Percentiles rank a stretch among this genome's conserved stretches.
These are phyloP conservation scores for Stromatinia cepivora DNA, from an alignment of 2,329 filamentous ascomycete genomes.

Conservation along the genomic window DNA sequence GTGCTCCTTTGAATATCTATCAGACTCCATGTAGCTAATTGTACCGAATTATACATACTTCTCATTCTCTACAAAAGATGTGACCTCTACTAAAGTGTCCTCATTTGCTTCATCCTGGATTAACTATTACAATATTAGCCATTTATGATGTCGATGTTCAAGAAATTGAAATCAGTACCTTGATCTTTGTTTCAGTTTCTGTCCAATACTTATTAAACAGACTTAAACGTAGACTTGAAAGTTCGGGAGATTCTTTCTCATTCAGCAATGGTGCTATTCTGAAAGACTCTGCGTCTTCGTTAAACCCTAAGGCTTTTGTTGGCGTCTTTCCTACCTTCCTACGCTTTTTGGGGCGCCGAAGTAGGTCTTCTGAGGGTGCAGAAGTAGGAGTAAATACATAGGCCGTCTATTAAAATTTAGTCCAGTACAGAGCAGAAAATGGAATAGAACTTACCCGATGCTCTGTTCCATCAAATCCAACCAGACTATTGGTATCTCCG, in stretches of 20 bases:
- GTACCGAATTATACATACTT: slow-evolving; percentile 14
- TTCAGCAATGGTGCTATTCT: slow-evolving; percentile 55
- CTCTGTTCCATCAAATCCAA: slow-evolving; percentile 38
- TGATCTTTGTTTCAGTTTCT: slow-evolving; percentile 61
- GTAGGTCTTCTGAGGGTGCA: slow-evolving; percentile 28
- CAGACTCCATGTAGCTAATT: not conserved
- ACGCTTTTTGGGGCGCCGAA: slow-evolving; percentile 41
- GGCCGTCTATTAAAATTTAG: slow-evolving; percentile 38
- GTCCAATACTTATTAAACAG: slow-evolving; percentile 66
- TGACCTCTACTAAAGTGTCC: slow-evolving; percentile 59
- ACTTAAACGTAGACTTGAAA: slow-evolving; percentile 54
- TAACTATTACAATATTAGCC: slow-evolving; percentile 46
- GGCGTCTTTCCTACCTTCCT: slow-evolving; percentile 39
- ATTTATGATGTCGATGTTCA: not conserved
- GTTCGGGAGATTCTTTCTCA: slow-evolving; percentile 53
- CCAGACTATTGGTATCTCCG: slow-evolving; percentile 33
- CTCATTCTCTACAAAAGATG: slow-evolving; percentile 50
- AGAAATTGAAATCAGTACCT: slow-evolving; percentile 45
- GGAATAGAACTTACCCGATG: slow-evolving; percentile 38
- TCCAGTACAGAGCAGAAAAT: not conserved
- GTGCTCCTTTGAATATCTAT: slow-evolving; percentile 26
- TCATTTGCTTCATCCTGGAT: slow-evolving; percentile 62
- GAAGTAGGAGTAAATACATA: slow-evolving; percentile 42
- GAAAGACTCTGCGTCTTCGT: slow-evolving; percentile 15
- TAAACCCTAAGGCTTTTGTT: slow-evolving; percentile 17